A percentile compares a stretch with the other conserved stretches of the same genome.
phyloP scores from a whole-genome alignment of 192 early-diverging fungal species.

The Coemansia umbellata region DNA sequence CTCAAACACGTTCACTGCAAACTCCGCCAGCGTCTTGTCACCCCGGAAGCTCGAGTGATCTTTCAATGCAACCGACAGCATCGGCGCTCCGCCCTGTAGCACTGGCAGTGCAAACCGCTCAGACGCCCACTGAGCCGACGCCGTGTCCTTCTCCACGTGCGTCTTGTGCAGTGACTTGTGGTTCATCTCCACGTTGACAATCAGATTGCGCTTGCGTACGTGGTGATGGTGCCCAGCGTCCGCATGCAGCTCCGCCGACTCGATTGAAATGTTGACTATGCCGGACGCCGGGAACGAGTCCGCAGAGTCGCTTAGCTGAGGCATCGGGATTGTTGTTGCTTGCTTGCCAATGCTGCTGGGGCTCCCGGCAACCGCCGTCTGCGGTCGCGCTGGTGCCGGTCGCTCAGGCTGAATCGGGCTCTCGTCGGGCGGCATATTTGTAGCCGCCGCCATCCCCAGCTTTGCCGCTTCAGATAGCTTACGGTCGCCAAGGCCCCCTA shows the following conservation, averaged over 20 bases:
- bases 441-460: constrained; percentile 23
- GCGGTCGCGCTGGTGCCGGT: constrained; percentile 2
- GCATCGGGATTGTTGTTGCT: constrained; percentile 8
- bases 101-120: constrained; percentile 40
- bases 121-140: constrained; percentile 10
- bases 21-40: constrained; percentile 39
- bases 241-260: constrained; percentile 20
- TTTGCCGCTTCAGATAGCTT: constrained; percentile 25
- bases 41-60: constrained; percentile 51
- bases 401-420: too few relatives aligned
- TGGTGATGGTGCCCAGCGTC: neutral
- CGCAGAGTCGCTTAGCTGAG: constrained; percentile 24
- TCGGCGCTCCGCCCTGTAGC: constrained; percentile 33
- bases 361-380: neutral
- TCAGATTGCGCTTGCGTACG: constrained; percentile 31
- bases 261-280: constrained; percentile 20
- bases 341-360: neutral
- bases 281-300: constrained; percentile 34
- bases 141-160: constrained; percentile 38
- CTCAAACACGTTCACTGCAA: constrained; percentile 16
- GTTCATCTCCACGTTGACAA: constrained; percentile 37
- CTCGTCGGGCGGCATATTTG: constrained; percentile 39
- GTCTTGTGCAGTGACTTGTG: constrained; percentile 49
- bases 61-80: constrained; percentile 25
- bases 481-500: neutral